These are phyloP conservation scores for Cutaneotrichosporon cyanovorans DNA, from an alignment of 1,284 basidiomycete genomes.

Conservation along the genomic window DNA sequence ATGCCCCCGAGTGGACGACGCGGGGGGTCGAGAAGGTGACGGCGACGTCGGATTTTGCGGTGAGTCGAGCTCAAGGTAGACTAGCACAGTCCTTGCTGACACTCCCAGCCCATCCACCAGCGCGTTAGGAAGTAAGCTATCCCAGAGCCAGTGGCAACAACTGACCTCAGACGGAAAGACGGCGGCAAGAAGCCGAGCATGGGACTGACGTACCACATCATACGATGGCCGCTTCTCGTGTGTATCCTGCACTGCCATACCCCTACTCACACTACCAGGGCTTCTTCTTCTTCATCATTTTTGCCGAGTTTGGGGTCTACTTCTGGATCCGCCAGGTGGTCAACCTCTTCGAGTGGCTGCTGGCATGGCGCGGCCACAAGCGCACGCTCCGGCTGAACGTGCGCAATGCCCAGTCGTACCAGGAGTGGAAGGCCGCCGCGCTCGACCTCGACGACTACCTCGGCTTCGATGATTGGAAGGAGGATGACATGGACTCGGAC, in stretches of 20 bases:
- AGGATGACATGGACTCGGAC: constrained; percentile 68
- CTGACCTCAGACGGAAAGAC: constrained; percentile 18
- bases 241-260: constrained; percentile 22
- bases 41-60: constrained; percentile 82
- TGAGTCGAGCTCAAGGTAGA: constrained; percentile 16
- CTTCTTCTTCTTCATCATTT: constrained; percentile 77
- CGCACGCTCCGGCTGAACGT: constrained; percentile 67
- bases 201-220: constrained; percentile 70
- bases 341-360: constrained; percentile 83
- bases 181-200: constrained; percentile 49
- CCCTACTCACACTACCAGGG: constrained; percentile 46
- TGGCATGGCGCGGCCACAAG: constrained; percentile 82
- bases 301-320: constrained; percentile 76
- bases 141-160: background rate
- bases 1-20: constrained; percentile 9
- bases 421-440: constrained; percentile 74
- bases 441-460: constrained; percentile 70
- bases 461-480: constrained; percentile 82
- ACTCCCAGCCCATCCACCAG: constrained; percentile 62
- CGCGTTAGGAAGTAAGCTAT: constrained; percentile 50
- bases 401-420: constrained; percentile 65
- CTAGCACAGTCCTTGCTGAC: background rate
- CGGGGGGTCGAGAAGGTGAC: constrained; percentile 61
- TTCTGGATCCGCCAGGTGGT: constrained; percentile 83
- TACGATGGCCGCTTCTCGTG: constrained; percentile 85